Evolutionary conservation across 106 monocot genomes (phyloP).

Genomic region (Dendrobium huoshanense): DNA sequence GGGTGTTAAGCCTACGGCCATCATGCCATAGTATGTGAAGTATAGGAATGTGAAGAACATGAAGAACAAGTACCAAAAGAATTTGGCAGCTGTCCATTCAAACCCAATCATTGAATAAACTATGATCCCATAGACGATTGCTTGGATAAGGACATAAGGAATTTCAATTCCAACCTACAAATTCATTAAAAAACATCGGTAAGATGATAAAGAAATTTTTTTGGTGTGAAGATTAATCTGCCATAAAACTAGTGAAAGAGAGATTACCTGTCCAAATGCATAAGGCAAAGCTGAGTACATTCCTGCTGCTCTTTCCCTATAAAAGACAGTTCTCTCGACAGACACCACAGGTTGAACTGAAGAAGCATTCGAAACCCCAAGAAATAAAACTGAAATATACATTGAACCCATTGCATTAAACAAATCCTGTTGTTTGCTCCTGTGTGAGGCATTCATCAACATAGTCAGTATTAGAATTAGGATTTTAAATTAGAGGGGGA

Average conservation of each 20-base stretch:
- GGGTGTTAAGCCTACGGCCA: neutral
- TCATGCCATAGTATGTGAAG: constrained; percentile 19
- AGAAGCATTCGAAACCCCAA: constrained; percentile 5
- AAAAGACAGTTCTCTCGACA: constrained; percentile 28
- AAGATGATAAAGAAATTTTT: neutral
- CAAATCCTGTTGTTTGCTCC: constrained; percentile 11
- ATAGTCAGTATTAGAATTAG: too few relatives aligned
- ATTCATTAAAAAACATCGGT: neutral
- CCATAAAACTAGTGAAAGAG: constrained; percentile 26
- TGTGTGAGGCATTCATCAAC: constrained; percentile 17
- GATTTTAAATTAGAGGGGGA: too few relatives aligned
- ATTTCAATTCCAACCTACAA: neutral
- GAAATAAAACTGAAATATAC: constrained; percentile 8
- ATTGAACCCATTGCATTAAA: constrained; percentile 20
- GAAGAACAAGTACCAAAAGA: constrained; percentile 23
- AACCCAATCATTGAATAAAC: constrained; percentile 23
- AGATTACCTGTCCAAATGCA: constrained; percentile 24
- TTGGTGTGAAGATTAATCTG: neutral
- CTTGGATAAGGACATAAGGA: neutral
- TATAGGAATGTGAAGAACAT: constrained; percentile 17
- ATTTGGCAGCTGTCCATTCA: constrained; percentile 14
- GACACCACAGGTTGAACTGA: constrained; percentile 15
- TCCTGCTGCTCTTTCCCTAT: constrained; percentile 22
- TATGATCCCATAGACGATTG: neutral
- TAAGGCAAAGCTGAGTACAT: constrained; percentile 29